Conservation (phyloP, 306 rosid genomes). For the Cicer judaicum region DNA sequence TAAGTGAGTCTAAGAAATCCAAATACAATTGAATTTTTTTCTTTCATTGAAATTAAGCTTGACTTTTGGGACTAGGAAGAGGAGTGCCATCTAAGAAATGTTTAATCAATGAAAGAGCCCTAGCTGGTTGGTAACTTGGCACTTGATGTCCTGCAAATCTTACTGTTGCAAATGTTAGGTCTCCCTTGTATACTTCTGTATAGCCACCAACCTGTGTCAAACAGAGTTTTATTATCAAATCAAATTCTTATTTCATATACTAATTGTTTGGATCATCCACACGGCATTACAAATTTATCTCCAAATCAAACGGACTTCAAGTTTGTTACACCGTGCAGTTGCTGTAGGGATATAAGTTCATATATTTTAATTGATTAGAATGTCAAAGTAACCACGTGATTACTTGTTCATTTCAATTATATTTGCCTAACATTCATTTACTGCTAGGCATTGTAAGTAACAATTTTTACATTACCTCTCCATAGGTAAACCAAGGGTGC, state of each 20-base stretch:
- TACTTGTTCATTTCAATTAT: not conserved
- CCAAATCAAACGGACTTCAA: too few species aligned
- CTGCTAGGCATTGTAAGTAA: not conserved
- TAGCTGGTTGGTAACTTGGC: conserved; percentile 84
- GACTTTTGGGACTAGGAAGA: conserved; percentile 57
- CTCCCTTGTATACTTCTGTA: conserved; percentile 65
- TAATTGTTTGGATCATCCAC: not conserved
- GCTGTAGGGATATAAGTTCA: too few species aligned
- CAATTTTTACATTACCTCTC: conserved; percentile 59
- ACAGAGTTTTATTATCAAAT: not conserved
- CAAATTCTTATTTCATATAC: not conserved
- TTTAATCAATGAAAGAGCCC: conserved; percentile 71
- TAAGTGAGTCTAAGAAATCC: conserved; percentile 27
- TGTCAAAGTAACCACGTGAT: not conserved
- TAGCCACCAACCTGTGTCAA: conserved; percentile 74
- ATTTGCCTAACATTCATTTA: not conserved
- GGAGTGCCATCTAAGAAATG: conserved; percentile 70
- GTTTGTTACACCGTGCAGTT: too few species aligned
- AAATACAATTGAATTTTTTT: conserved; percentile 20
- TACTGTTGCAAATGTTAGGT: conserved; percentile 73
- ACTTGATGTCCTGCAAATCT: conserved; percentile 94
- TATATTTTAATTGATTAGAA: not conserved
- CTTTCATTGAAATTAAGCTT: conserved; percentile 36
- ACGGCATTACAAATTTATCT: too few species aligned
- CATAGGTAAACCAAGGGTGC: conserved; percentile 71